Base-by-base conservation (phyloP, 2,329 filamentous ascomycete species). In the Fusarium penzigii region DNA sequence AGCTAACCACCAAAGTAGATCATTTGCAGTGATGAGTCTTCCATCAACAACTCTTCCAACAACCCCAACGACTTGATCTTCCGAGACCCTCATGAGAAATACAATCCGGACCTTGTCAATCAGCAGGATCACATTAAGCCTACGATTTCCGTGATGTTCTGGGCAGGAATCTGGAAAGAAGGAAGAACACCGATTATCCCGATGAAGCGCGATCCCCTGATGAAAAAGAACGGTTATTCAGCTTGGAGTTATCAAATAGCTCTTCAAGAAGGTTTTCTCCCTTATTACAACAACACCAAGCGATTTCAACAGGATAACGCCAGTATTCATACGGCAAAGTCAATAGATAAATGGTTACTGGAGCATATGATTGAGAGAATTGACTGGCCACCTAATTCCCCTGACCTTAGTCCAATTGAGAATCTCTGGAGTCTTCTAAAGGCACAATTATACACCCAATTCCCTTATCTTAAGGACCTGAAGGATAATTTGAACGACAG, bases 271-370 rank as follows among this genome's bases (percentile, higher is more conserved):
- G 43, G 43, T 16, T 14, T 45, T 17, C 13, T 34, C 7, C 29
- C 29, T 14, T 16, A 14, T 6, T 45, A 34, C 12, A 11, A 32
- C 16, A 11, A 14, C 13, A 34, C 29, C 5, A 9, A 29, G 14
- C 43, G 3, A n/a, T 45, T 45, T 45, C 43, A 45, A 17, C 29
- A 45, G 11, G 43, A 45, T 45, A 45, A 45, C 29, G 6, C 43
- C 4, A 3, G 3, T 3, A 6, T 45, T 36, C 29, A 45, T n/a
- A 45, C 29, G 3, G 43, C 43, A 36, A 36, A 17, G 11, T 2
- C 8, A 6, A 34, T 29, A 8, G 2, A 7, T 10, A 11, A 6
- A 3, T 45, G 25, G 43, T 14, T 45, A 6, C 9, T 34, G 20
- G 8, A 17, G 25, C 20, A 45, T 16, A 16, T 25, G 8, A 36